Evolutionary conservation across 768 basidiomycete species (phyloP).

Genomic region (Collybiopsis luxurians): DNA sequence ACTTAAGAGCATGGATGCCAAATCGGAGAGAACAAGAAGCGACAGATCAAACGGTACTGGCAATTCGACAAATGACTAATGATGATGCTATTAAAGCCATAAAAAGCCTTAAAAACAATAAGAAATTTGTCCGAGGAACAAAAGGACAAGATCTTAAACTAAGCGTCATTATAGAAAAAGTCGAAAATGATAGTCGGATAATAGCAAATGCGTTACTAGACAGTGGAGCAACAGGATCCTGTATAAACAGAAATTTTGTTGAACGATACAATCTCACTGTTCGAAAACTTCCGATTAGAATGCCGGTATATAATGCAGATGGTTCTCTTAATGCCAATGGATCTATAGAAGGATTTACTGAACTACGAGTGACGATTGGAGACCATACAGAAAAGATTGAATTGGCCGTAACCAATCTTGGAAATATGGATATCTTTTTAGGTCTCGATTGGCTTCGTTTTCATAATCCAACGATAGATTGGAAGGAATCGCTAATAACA

Average conservation of each 20-base stretch:
- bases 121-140: not conserved
- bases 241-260: too few relatives aligned
- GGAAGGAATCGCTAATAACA: not conserved
- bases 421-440: constrained; percentile 8
- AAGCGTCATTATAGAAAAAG: too few relatives aligned
- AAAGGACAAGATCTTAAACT: not conserved
- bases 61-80: too few relatives aligned
- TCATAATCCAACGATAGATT: too few relatives aligned
- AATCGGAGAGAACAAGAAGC: too few relatives aligned
- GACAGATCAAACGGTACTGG: too few relatives aligned
- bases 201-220: too few relatives aligned
- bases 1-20: too few relatives aligned
- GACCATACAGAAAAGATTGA: constrained; percentile 1
- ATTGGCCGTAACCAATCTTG: not conserved
- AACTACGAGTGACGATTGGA: not conserved
- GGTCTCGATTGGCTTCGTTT: constrained; percentile 8
- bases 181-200: too few relatives aligned
- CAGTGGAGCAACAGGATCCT: too few relatives aligned
- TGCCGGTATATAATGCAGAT: not conserved
- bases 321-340: not conserved
- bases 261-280: not conserved
- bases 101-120: not conserved
- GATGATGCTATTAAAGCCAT: too few relatives aligned
- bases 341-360: not conserved
- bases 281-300: not conserved